Evolutionary conservation across 2,329 filamentous ascomycete species (phyloP).

Genomic region (Exophiala dermatitidis): DNA sequence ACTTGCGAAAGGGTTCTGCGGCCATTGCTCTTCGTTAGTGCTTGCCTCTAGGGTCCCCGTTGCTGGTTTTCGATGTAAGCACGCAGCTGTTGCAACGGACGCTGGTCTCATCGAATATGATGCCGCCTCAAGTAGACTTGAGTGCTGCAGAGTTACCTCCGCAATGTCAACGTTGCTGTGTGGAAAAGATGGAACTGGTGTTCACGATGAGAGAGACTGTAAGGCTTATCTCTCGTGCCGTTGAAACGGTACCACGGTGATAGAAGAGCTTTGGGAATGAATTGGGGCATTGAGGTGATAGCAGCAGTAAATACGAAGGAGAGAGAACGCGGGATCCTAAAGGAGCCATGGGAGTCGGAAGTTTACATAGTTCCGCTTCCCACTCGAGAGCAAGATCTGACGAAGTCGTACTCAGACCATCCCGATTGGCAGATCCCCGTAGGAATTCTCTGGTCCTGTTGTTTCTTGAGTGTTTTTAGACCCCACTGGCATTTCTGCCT

Average conservation of each 20-base stretch:
- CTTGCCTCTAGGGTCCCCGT: too few species aligned
- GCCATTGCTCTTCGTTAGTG: too few species aligned
- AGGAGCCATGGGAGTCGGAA: constrained; percentile 4
- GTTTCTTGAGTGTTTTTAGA: constrained; percentile 16
- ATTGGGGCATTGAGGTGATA: background rate
- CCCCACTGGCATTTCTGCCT: constrained; percentile 6
- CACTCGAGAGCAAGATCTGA: constrained; percentile 15
- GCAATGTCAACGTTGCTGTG: background rate
- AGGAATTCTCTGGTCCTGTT: constrained; percentile 8
- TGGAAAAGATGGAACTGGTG: too few species aligned
- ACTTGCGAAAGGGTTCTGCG: too few species aligned
- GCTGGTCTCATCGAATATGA: too few species aligned
- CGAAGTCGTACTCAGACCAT: constrained; percentile 1
- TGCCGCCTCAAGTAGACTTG: too few species aligned
- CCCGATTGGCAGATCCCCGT: constrained; percentile 18
- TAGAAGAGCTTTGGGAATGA: too few species aligned
- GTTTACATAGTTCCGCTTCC: constrained; percentile 19
- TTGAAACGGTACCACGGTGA: too few species aligned
- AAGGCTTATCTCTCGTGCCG: too few species aligned
- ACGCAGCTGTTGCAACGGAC: too few species aligned
- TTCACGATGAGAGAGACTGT: too few species aligned
- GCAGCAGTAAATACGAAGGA: constrained; percentile 4
- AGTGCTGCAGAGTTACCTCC: background rate
- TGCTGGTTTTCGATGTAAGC: too few species aligned
- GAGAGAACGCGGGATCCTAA: background rate